phyloP scores from a whole-genome alignment of 2,329 filamentous ascomycete genomes.

The Paecilomyces sp. region DNA sequence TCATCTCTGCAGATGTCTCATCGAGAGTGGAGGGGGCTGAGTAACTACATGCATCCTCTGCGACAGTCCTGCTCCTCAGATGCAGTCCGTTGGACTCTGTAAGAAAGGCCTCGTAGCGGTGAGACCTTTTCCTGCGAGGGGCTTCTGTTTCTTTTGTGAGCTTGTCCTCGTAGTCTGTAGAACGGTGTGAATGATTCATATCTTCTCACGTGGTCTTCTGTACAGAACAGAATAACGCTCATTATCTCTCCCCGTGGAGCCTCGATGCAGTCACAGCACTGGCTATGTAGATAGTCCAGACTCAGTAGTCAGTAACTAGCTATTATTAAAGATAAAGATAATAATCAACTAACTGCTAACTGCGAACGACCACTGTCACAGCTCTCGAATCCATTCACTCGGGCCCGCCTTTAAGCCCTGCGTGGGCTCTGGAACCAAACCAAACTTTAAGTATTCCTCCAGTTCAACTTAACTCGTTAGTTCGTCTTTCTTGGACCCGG shows the following conservation, averaged over 20 bases:
- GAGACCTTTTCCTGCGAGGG: not conserved
- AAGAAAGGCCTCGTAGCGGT: not conserved
- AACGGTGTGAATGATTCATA: not conserved
- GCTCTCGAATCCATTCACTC: not conserved
- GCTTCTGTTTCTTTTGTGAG: not conserved
- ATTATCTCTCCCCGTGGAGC: too few relatives aligned
- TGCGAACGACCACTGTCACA: too few relatives aligned
- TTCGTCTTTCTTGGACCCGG: not conserved
- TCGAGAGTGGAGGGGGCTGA: not conserved
- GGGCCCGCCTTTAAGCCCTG: not conserved
- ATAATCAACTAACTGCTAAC: too few relatives aligned
- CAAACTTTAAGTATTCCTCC: not conserved
- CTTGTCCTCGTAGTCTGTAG: not conserved
- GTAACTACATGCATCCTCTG: not conserved
- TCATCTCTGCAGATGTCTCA: too few relatives aligned
- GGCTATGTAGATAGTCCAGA: too few relatives aligned
- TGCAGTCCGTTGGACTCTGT: not conserved
- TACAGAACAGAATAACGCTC: too few relatives aligned
- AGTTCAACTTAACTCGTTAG: not conserved
- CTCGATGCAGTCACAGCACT: too few relatives aligned
- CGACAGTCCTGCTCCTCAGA: not conserved
- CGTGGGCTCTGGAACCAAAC: not conserved
- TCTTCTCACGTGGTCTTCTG: not conserved
- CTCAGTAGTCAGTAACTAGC: too few relatives aligned
- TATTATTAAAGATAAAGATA: too few relatives aligned